A percentile compares a stretch with the other conserved stretches of the same genome.
Conservation (phyloP, 768 basidiomycete species). For the Thelephora ganbajun region DNA sequence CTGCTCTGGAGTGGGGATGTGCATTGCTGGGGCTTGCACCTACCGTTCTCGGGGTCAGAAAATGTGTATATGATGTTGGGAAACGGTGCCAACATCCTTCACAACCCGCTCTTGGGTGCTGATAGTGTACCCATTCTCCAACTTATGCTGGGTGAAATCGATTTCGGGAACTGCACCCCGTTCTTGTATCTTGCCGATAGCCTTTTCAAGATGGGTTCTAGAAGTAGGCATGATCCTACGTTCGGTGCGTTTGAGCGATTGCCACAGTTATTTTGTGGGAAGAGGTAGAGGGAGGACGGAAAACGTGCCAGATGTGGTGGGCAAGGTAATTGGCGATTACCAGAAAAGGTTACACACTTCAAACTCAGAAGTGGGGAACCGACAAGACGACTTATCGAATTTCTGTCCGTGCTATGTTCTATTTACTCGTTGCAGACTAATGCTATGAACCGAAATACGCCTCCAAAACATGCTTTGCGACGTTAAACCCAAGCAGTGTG, state of each 20-base stretch:
- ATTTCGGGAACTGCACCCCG: conserved; percentile 39
- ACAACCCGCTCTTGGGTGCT: conserved; percentile 92
- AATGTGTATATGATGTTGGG: neutral
- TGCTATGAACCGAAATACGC: conserved; percentile 56
- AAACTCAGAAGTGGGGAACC: neutral
- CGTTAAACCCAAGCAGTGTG: conserved; percentile 83
- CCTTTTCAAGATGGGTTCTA: conserved; percentile 45
- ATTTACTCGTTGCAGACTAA: neutral
- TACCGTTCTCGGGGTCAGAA: conserved; percentile 16
- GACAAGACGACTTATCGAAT: neutral
- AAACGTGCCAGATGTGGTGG: neutral
- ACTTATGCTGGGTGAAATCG: conserved; percentile 85
- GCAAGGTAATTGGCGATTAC: neutral
- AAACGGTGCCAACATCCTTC: conserved; percentile 61
- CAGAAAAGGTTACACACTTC: neutral
- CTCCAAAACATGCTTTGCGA: conserved; percentile 67
- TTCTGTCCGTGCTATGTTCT: neutral
- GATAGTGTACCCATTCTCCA: conserved; percentile 85
- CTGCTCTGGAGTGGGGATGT: conserved; percentile 80
- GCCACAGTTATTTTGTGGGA: conserved; percentile 3
- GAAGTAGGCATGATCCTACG: conserved; percentile 12
- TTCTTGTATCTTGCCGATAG: conserved; percentile 48
- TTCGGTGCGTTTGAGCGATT: conserved; percentile 6
- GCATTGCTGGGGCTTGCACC: conserved; percentile 98
- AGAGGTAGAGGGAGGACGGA: neutral